Conservation (phyloP, 148 eudicot species). For the Pharnaceum exiguum region DNA sequence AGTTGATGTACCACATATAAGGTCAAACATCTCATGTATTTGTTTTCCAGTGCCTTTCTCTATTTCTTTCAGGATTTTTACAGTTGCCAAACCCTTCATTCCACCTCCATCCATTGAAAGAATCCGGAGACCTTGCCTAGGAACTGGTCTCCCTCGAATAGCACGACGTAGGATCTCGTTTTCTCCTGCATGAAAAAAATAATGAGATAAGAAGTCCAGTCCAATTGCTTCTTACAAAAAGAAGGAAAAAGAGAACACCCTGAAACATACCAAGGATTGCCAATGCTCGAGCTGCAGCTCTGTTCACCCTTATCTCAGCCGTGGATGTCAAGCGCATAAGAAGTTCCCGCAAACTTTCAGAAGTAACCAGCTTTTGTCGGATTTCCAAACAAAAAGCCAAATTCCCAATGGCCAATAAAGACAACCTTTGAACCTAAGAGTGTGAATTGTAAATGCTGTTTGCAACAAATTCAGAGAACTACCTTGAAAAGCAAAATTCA, state of each 20-base stretch:
- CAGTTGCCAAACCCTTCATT: conserved; percentile 98
- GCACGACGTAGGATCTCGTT: conserved; percentile 94
- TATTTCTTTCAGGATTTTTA: conserved; percentile 81
- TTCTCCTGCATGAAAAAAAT: conserved; percentile 53
- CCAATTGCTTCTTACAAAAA: conserved; percentile 1
- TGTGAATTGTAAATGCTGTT: conserved; percentile 10
- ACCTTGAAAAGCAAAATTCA: background rate
- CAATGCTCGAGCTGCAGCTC: conserved; percentile 96
- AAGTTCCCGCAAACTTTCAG: conserved; percentile 93
- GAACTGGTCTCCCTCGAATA: conserved; percentile 67
- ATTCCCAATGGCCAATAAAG: conserved; percentile 84
- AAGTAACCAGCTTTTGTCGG: conserved; percentile 76
- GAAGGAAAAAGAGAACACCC: conserved; percentile 5
- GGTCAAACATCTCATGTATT: conserved; percentile 98
- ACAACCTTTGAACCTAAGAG: conserved; percentile 81
- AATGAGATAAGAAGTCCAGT: background rate
- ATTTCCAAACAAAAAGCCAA: conserved; percentile 88
- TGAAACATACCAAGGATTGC: conserved; percentile 88
- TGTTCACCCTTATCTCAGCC: conserved; percentile 73
- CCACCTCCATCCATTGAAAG: conserved; percentile 99
- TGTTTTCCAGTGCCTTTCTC: conserved; percentile 90
- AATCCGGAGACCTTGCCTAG: conserved; percentile 94
- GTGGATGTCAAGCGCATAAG: conserved; percentile 78
- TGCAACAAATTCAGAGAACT: background rate
- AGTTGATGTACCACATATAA: conserved; percentile 98